Percentiles rank a stretch among this genome's conserved stretches.
phyloP scores from a whole-genome alignment of 106 monocot genomes.

The Acanthochlamys bracteata region DNA sequence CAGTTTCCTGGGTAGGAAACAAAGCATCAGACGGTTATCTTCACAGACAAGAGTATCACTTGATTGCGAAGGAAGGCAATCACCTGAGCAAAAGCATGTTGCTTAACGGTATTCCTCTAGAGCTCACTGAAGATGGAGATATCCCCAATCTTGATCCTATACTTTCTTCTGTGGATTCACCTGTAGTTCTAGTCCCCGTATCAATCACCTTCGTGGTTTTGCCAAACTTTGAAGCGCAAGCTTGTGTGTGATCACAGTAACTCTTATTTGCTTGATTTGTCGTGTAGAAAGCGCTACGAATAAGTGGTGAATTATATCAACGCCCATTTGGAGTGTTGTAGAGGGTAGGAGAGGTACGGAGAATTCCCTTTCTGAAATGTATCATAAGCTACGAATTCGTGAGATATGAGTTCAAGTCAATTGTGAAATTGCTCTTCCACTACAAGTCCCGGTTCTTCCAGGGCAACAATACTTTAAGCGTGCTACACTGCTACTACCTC shows the following conservation, averaged over 20 bases:
- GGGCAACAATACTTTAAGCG: no score
- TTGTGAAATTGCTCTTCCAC: not conserved
- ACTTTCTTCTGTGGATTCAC: not conserved
- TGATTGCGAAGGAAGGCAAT: not conserved
- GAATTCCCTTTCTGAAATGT: not conserved
- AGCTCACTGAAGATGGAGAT: constrained; percentile 1
- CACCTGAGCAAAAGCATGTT: not conserved
- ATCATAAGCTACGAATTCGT: not conserved
- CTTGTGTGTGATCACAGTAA: not conserved
- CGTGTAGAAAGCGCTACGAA: no score
- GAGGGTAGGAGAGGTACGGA: not conserved
- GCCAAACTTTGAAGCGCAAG: constrained; percentile 5
- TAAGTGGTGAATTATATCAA: not conserved
- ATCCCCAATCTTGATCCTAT: constrained; percentile 1
- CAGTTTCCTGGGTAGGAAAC: not conserved
- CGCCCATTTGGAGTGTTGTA: not conserved
- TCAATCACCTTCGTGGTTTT: constrained; percentile 2
- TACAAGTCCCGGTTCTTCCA: no score
- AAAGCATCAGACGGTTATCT: not conserved
- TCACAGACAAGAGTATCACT: constrained; percentile 5
- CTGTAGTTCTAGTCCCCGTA: not conserved
- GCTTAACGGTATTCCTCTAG: constrained; percentile 4
- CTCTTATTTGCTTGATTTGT: no score
- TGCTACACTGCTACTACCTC: no score
- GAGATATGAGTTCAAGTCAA: not conserved